Base-by-base conservation (phyloP, 2,329 filamentous ascomycete genomes). In the Alternaria arborescens region DNA sequence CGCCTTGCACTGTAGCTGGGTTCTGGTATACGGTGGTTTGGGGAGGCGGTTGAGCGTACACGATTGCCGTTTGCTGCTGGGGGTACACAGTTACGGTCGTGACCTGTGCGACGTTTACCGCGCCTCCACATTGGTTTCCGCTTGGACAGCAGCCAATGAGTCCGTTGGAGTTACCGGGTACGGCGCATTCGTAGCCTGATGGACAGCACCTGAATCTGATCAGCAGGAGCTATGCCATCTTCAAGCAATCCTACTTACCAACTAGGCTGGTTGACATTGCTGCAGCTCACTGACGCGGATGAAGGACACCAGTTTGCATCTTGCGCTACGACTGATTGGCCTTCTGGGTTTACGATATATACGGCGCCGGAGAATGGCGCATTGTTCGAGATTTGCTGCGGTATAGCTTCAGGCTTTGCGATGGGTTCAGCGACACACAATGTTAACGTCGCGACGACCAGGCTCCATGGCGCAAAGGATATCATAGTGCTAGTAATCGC, bases 201-300 rank as follows among this genome's bases (percentile, higher is more conserved):
- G 78, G 75, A 57, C 78, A 80, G 62, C 78, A 80, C 77, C 78
- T 79, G 30, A 20, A 8, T n/a, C 26, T 44, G 46, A 44, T 60
- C 26, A 60, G 46, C 46, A 56, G 4, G 20, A 24, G 24, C 34
- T 22, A 18, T 22, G 38, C 43, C n/a, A 20, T 38, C 8, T 42
- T 18, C 46, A 14, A 34, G 14, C 8, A 3, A 3, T 18, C 18
- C 5, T 43, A 59, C 78, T 64, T 66, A 83, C 82, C 80, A 84
- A 54, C 79, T 77, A 7, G 79, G 74, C 43, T 80, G 73, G 34
- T 76, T 70, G 48, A 83, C 80, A 30, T 71, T 77, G 44, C 74
- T 77, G 66, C 82, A 84, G 66, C 78, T 80, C 55, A 79, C 63
- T 3, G 75, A 75, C n/a, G 76, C 77, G 4, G 69, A 70, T 10